These are phyloP conservation scores for Cytospora piceae DNA, from an alignment of 2,329 filamentous ascomycete species.

Conservation along the genomic window DNA sequence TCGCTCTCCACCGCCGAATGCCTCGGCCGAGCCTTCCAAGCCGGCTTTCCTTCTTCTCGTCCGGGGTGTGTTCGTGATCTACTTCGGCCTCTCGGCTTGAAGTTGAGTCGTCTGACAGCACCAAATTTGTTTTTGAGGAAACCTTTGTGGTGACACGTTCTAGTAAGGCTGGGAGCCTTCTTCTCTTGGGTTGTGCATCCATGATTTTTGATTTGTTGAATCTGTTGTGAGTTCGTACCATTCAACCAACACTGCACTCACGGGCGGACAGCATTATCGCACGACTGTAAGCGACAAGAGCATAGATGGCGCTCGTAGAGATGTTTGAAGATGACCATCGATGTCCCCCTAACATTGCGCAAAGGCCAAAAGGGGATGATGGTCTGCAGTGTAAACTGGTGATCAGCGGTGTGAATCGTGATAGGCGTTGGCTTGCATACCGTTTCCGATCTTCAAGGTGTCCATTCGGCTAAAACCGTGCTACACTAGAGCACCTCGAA, in stretches of 20 bases:
- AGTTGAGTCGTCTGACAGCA: not conserved
- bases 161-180: constrained; percentile 19
- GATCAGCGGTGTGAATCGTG: not conserved
- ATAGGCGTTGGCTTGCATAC: not conserved
- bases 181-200: constrained; percentile 4
- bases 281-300: not conserved
- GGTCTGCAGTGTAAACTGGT: not conserved
- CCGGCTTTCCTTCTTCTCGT: constrained; percentile 12
- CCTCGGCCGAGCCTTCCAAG: constrained; percentile 14
- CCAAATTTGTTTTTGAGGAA: not conserved
- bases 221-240: not conserved
- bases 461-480: not conserved
- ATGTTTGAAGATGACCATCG: not conserved
- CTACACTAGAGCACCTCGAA: not conserved
- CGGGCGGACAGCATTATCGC: not conserved
- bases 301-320: not conserved
- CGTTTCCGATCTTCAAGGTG: not conserved
- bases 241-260: not conserved
- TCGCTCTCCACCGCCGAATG: constrained; percentile 17
- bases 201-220: not conserved
- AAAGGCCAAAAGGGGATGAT: not conserved
- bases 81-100: constrained; percentile 2
- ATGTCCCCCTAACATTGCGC: not conserved
- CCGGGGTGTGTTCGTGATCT: not conserved
- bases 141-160: constrained; percentile 9